Base-by-base conservation (phyloP, 179 eudicot genomes). In the Spergularia azorica region DNA sequence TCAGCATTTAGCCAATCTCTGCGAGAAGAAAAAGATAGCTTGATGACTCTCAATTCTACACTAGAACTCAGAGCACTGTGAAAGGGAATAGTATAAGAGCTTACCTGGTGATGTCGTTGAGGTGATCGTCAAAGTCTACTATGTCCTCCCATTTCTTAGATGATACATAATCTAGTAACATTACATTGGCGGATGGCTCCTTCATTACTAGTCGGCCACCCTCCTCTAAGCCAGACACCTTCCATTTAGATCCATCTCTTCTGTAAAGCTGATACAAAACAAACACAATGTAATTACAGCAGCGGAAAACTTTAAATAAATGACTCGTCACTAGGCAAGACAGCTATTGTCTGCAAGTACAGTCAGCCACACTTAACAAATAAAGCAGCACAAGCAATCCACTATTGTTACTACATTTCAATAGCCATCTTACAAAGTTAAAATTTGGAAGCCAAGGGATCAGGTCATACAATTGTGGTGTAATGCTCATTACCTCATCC, bases 41-140 rank as follows among this genome's bases (percentile, higher is more conserved):
- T 15, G 26, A 77, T 43, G 48, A 14, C 16, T 55, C 21, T 39
- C 9, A 16, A 71, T 6, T n/a, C 56, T 17, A 54, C 39, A 57
- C 21, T 36, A 36, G 39, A 36, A 36, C 4, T 36, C 39, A 36
- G 39, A 41, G 65, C 32, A 20, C 43, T 64, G 9, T n/a, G 58
- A 36, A 67, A 18, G 50, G 60, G 13, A 16, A 36, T 20, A 43
- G 6, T 9, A 56, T 17, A 62, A 41, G 17, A 63, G 16, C 88
- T 81, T 84, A 92, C 97, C 86, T 89, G 95, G 88, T 90, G 70
- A 92, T 89, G 87, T 92, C 92, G 77, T 92, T 87, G 18, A 92
- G 91, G 80, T 92, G 97, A 86, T 92, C 97, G 82, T 92, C 93
- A 80, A 90, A 90, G 79, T 92, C 97, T 21, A 87, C 76, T 17